phyloP scores from a whole-genome alignment of 441 rosid species.

The Flueggea neowawraea region DNA sequence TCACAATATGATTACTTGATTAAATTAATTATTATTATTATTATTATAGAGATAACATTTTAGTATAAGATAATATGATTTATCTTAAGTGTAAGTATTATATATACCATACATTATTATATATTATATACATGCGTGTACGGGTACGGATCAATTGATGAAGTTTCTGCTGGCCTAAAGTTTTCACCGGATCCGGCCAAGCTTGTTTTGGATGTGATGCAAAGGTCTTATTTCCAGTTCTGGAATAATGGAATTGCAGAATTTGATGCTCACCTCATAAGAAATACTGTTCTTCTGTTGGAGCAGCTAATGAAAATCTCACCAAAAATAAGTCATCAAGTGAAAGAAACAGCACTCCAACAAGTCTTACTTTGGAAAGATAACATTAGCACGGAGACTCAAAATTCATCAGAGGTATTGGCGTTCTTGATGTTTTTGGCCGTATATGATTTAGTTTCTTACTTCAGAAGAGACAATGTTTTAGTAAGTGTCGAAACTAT shows the following conservation, averaged over 20 bases:
- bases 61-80: too few species aligned
- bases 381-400: conserved; percentile 16
- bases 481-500: conserved; percentile 12
- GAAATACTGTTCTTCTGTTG: conserved; percentile 20
- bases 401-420: conserved; percentile 22
- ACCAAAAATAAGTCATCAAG: conserved; percentile 18
- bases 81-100: too few species aligned
- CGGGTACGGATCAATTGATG: conserved; percentile 21
- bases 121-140: too few species aligned
- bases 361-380: conserved; percentile 36
- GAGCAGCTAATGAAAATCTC: conserved; percentile 28
- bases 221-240: conserved; percentile 19
- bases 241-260: conserved; percentile 18
- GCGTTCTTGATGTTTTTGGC: conserved; percentile 34
- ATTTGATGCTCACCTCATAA: conserved; percentile 23
- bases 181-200: conserved; percentile 37
- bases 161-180: conserved; percentile 31
- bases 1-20: too few species aligned
- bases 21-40: too few species aligned
- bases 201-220: conserved; percentile 37
- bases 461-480: conserved; percentile 23
- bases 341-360: conserved; percentile 25
- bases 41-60: too few species aligned
- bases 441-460: conserved; percentile 23
- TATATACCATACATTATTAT: too few species aligned